Conservation (phyloP, 805 yeast species). For the Teunomyces panamensis region DNA sequence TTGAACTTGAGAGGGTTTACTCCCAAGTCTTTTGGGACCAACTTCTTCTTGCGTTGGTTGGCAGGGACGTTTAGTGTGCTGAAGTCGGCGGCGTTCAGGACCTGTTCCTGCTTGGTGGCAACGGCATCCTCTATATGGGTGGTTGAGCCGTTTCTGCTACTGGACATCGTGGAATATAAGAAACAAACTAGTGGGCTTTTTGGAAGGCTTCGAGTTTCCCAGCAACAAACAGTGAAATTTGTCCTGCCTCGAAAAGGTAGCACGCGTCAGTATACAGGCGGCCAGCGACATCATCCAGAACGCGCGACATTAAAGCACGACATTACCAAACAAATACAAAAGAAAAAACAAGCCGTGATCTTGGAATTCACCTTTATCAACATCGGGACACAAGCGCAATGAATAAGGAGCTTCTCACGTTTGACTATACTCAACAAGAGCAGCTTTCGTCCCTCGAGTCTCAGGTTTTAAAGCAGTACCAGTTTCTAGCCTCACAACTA, state of each 20-base stretch:
- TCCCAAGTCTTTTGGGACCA: conserved; percentile 26
- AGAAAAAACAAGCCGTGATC: background rate
- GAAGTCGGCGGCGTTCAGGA: conserved; percentile 1
- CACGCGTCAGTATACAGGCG: background rate
- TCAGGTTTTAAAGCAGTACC: conserved; percentile 38
- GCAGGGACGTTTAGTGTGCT: conserved; percentile 8
- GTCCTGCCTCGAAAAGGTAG: background rate
- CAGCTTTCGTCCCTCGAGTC: conserved; percentile 28
- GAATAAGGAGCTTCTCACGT: conserved; percentile 1
- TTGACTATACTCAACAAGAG: conserved; percentile 17
- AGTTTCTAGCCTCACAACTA: conserved; percentile 31
- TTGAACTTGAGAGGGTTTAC: conserved; percentile 43
- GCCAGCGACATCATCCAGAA: background rate
- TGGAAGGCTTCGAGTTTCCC: background rate
- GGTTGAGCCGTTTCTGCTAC: background rate
- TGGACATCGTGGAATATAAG: background rate
- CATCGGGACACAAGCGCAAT: background rate
- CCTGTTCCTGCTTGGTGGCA: conserved; percentile 9
- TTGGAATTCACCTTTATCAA: background rate
- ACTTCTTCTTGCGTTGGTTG: conserved; percentile 18
- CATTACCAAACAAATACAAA: background rate
- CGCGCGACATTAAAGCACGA: background rate
- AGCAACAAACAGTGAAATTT: background rate
- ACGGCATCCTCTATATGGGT: background rate
- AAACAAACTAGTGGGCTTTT: background rate